phyloP scores from a whole-genome alignment of 140 eudicot species.

The Senecio squalidus region DNA sequence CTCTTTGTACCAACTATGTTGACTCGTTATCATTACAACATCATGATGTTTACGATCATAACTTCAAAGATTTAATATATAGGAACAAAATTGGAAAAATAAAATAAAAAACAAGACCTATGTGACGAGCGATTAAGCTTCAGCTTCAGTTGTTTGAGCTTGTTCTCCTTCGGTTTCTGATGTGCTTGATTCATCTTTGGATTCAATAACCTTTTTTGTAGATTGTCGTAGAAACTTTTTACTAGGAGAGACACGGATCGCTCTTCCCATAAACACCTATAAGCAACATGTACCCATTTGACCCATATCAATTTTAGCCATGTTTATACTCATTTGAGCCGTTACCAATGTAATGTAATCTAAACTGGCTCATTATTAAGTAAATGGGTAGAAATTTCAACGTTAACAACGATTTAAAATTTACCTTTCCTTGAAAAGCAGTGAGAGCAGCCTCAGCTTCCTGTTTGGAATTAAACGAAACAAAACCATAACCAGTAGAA shows the following conservation, averaged over 20 bases:
- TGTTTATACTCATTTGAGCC: background rate
- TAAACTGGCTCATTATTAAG: background rate
- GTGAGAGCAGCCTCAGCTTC: slow-evolving; percentile 80
- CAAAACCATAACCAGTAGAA: slow-evolving; percentile 93
- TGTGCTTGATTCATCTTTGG: slow-evolving; percentile 25
- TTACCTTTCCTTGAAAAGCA: slow-evolving; percentile 86
- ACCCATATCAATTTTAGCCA: background rate
- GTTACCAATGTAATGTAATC: background rate
- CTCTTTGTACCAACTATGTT: background rate
- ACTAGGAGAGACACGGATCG: slow-evolving; percentile 66
- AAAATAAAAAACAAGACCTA: background rate
- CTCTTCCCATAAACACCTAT: slow-evolving; percentile 87
- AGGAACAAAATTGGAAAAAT: background rate
- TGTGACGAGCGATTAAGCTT: slow-evolving; percentile 15
- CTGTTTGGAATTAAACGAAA: slow-evolving; percentile 63
- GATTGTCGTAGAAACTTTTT: slow-evolving; percentile 60
- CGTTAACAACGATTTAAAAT: background rate
- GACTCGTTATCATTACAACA: slow-evolving; percentile 1
- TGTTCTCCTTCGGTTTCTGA: slow-evolving; percentile 19
- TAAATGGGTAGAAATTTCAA: too few species aligned
- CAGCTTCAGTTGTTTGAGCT: slow-evolving; percentile 22
- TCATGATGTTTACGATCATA: slow-evolving; percentile 1
- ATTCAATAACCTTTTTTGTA: slow-evolving; percentile 42
- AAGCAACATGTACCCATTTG: background rate
- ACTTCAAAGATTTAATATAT: background rate